Evolutionary conservation across 257 asterid species (phyloP).

Genomic region (Solanum sitiens): DNA sequence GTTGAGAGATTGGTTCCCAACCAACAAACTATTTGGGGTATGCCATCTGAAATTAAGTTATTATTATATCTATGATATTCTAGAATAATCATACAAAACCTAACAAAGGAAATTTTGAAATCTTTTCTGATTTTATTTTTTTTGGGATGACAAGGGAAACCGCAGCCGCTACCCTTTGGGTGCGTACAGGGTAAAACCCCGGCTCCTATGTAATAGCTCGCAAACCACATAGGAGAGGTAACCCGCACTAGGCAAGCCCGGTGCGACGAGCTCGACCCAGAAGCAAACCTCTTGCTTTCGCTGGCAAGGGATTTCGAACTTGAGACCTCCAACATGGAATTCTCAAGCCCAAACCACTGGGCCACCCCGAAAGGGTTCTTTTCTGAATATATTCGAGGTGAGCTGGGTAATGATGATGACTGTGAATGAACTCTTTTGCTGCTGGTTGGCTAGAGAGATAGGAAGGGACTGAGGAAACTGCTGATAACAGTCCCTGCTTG

Average conservation of each 20-base stretch:
- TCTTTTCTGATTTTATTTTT: background rate
- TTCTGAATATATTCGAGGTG: background rate
- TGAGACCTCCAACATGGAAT: too few relatives aligned
- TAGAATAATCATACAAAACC: background rate
- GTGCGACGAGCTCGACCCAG: too few relatives aligned
- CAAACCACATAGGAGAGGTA: too few relatives aligned
- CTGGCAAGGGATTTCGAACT: too few relatives aligned
- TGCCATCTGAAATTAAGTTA: background rate
- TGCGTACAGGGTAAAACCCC: too few relatives aligned
- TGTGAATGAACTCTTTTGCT: background rate
- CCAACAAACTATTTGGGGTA: background rate
- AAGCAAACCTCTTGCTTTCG: too few relatives aligned
- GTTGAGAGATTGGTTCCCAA: background rate
- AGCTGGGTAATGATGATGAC: background rate
- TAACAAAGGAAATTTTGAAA: background rate
- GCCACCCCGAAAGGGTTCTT: background rate
- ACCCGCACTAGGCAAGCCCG: too few relatives aligned
- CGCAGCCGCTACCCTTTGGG: too few relatives aligned
- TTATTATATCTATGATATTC: background rate
- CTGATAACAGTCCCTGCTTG: background rate
- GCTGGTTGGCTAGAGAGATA: background rate
- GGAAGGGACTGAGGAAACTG: background rate
- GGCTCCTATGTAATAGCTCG: too few relatives aligned
- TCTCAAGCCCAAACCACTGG: too few relatives aligned
- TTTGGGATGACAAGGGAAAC: too few relatives aligned